Evolutionary conservation across 2,329 filamentous ascomycete species (phyloP), one percentile per base, ranked within the genome.

Genomic region (Ophiocordyceps polyrhachis-furcata): DNA sequence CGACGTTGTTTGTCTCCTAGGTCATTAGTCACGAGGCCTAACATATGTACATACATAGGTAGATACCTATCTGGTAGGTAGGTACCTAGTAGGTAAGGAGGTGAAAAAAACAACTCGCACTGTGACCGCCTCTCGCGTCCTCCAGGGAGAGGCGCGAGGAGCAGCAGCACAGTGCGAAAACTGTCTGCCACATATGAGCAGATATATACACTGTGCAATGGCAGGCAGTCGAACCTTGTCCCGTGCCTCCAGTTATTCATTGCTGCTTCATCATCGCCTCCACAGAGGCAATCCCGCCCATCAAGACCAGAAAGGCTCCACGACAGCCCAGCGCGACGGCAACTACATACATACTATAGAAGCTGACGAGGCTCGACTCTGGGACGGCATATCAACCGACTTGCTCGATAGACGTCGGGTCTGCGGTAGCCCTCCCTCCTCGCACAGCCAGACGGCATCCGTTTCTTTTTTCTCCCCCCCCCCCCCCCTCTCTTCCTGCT

Each of bases 241-340:
- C 49, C 40, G 45, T 20, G 35, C 37, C 42, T 41, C 45, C 31
- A 38, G 32, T 37, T 35, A 38, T 20, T 17, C 17, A 19, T 17
- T 17, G 35, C 19, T 25, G 38, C 32, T 44, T 43, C 46, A 47
- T 49, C 47, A 44, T 45, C 41, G 44, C 48, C 50, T 49, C 46
- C 48, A 50, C 49, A 48, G 46, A 47, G 44, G 17, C 46, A 47
- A 48, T 50, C 48, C 44, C 47, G 49, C 49, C 48, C 49, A 50
- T 53, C 48, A 51, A 50, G 49, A 52, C 49, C 47, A 49, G 47
- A 41, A 41, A 41, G 51, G 51, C 49, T 49, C 52, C 52, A 53
- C 52, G 53, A 53, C 52, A 52, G 50, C 49, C 44, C 46, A 50
- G 49, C 49, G 51, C 50, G 47, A 52, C 46, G 51, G 50, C 45